These are phyloP conservation scores for Dioszegia crocea DNA, from an alignment of 768 basidiomycete species.

Conservation along the genomic window DNA sequence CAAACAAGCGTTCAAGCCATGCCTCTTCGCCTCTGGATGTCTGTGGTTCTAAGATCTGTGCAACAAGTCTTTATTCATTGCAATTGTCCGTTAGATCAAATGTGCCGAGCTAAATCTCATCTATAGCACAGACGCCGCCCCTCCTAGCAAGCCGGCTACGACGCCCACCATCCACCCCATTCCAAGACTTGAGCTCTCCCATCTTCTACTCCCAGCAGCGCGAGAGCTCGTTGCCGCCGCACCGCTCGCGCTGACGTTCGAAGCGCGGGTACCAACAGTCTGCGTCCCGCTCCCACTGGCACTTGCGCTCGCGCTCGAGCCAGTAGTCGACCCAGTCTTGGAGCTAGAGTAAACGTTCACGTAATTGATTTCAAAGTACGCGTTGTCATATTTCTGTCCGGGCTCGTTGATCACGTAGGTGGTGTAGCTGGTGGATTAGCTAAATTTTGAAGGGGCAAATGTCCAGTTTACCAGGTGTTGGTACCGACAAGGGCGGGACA, in stretches of 20 bases:
- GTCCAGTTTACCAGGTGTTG: slow-evolving; percentile 60
- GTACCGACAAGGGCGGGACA: slow-evolving; percentile 45
- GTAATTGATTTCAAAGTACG: slow-evolving; percentile 63
- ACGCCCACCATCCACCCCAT: slow-evolving; percentile 3
- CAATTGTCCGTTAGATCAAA: background rate
- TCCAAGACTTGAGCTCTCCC: background rate
- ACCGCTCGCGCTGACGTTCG: background rate
- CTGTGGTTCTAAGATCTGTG: too few relatives aligned
- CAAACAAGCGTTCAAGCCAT: slow-evolving; percentile 10
- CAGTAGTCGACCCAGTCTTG: background rate
- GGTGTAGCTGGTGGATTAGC: slow-evolving; percentile 55
- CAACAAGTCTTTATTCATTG: background rate
- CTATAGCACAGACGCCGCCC: slow-evolving; percentile 2
- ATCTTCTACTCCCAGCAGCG: background rate
- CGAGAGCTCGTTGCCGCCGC: slow-evolving; percentile 2
- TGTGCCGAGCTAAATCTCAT: too few relatives aligned
- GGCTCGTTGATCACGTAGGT: slow-evolving; percentile 59
- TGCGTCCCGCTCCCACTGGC: slow-evolving; percentile 5
- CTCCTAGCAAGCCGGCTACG: background rate
- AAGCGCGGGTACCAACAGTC: slow-evolving; percentile 9
- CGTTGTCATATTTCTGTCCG: slow-evolving; percentile 31
- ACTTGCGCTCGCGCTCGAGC: background rate
- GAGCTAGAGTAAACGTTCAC: slow-evolving; percentile 56
- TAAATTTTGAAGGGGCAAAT: background rate
- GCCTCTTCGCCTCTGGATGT: background rate